A percentile compares a stretch with the other conserved stretches of the same genome.
Conservation (phyloP, 805 yeast genomes). For the baker's yeast (Saccharomyces cerevisiae) region DNA sequence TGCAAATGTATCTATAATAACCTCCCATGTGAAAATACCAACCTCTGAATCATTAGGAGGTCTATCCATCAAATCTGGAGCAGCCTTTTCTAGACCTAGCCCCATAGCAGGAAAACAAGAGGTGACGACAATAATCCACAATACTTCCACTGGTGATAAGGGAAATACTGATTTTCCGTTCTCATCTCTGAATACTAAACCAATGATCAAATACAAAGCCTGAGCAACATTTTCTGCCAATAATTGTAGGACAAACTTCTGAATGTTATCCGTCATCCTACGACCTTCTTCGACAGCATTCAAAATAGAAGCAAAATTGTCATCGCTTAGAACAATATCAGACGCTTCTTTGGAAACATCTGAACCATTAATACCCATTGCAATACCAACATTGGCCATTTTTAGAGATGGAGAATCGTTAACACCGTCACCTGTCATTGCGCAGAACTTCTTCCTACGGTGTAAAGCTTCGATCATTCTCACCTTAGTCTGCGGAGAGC, state of each 20-base stretch:
- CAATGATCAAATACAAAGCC: constrained; percentile 71
- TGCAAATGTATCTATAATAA: constrained; percentile 58
- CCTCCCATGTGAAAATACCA: constrained; percentile 64
- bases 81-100: constrained; percentile 93
- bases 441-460: constrained; percentile 84
- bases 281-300: constrained; percentile 95
- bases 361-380: constrained; percentile 92
- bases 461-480: constrained; percentile 84
- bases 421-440: constrained; percentile 99
- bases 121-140: constrained; percentile 94
- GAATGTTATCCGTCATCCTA: constrained; percentile 91
- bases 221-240: constrained; percentile 94
- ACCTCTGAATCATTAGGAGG: constrained; percentile 88
- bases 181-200: constrained; percentile 70
- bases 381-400: constrained; percentile 91
- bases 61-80: constrained; percentile 85
- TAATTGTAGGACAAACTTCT: constrained; percentile 85
- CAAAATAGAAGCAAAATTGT: constrained; percentile 87
- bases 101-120: constrained; percentile 99
- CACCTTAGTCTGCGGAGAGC: constrained; percentile 90
- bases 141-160: constrained; percentile 91
- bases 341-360: constrained; percentile 98
- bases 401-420: constrained; percentile 96
- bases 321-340: constrained; percentile 94
- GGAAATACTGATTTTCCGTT: constrained; percentile 75